Conservation (phyloP, 2,329 filamentous ascomycete genomes). For the Arachnomyces sp. region DNA sequence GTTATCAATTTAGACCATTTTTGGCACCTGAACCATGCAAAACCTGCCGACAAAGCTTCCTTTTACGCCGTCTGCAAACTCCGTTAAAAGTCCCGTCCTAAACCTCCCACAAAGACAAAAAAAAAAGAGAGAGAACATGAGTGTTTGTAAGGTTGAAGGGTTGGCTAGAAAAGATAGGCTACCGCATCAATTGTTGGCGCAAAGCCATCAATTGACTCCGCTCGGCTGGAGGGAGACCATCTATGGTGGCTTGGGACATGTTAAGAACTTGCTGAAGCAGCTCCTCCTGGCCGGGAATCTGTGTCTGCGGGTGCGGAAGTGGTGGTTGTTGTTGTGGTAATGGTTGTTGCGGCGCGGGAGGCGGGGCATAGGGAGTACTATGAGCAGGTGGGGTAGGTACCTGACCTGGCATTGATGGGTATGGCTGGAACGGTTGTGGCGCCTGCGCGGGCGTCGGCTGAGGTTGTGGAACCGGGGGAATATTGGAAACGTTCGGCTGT, state of each 20-base stretch:
- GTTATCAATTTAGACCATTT: too few species aligned
- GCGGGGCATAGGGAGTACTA: constrained; percentile 35
- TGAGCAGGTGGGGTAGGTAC: constrained; percentile 46
- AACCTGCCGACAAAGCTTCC: too few species aligned
- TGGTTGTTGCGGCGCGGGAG: constrained; percentile 36
- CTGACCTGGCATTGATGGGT: constrained; percentile 35
- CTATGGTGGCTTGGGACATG: constrained; percentile 72
- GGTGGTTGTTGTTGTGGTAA: constrained; percentile 37
- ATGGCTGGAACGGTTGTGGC: constrained; percentile 30
- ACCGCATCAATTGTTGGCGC: constrained; percentile 52
- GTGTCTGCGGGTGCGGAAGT: constrained; percentile 27
- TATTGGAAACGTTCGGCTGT: constrained; percentile 32
- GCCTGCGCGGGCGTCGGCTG: constrained; percentile 27
- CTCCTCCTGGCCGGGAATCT: constrained; percentile 56
- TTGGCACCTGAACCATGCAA: too few species aligned
- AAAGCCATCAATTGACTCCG: constrained; percentile 72
- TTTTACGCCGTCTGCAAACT: too few species aligned
- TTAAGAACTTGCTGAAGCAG: constrained; percentile 75
- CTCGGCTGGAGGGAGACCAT: constrained; percentile 67
- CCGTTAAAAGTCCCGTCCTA: too few species aligned
- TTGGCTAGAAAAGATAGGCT: too few species aligned
- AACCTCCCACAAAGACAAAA: too few species aligned
- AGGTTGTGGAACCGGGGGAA: constrained; percentile 27
- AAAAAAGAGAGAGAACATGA: too few species aligned
- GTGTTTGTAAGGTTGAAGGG: too few species aligned